A percentile compares a stretch with the other conserved stretches of the same genome.
Conservation (phyloP, 768 basidiomycete species). For the Xerocomus brunneocitrinus region DNA sequence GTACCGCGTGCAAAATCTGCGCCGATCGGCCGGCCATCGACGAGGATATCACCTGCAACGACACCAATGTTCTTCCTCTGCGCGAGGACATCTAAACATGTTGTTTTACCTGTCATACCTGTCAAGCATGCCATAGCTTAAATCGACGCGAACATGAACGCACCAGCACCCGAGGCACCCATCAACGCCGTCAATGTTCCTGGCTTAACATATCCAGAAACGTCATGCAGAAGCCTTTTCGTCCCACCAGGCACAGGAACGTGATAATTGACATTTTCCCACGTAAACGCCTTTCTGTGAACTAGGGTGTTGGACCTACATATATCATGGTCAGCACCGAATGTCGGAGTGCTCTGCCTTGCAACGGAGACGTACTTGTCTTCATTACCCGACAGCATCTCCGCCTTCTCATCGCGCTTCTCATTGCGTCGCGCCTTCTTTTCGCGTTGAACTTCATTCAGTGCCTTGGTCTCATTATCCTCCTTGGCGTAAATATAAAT, state of each 20-base stretch:
- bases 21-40: conserved; percentile 60
- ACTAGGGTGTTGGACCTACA: background rate
- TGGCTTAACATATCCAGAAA: conserved; percentile 78
- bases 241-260: conserved; percentile 64
- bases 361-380: conserved; percentile 12
- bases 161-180: conserved; percentile 78
- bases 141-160: conserved; percentile 21
- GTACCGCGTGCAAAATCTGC: conserved; percentile 62
- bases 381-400: conserved; percentile 18
- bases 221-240: conserved; percentile 63
- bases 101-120: conserved; percentile 58
- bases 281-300: conserved; percentile 57
- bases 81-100: conserved; percentile 69
- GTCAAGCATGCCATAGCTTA: background rate
- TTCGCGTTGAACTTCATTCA: conserved; percentile 49
- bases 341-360: background rate
- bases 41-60: conserved; percentile 56
- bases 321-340: conserved; percentile 2
- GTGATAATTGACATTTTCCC: conserved; percentile 74
- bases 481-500: conserved; percentile 62
- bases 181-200: conserved; percentile 87
- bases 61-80: conserved; percentile 71
- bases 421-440: conserved; percentile 44
- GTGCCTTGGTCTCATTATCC: conserved; percentile 45
- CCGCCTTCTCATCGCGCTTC: conserved; percentile 23